Evolutionary conservation across 495 filamentous ascomycete genomes (phyloP).

Genomic region (Aspergillus biplanus): DNA sequence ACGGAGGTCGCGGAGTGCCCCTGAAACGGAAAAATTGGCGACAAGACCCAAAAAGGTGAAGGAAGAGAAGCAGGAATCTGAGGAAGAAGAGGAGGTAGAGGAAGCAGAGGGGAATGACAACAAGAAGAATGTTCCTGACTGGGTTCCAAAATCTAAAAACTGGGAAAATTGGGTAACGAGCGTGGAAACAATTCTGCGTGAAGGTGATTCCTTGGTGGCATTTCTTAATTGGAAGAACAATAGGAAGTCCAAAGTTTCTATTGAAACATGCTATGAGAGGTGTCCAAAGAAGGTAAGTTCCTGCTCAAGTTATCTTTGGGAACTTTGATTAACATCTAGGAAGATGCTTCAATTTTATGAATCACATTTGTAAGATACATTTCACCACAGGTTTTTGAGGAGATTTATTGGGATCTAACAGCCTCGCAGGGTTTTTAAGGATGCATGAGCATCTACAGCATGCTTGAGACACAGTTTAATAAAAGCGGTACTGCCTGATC

Average conservation of each 20-base stretch:
- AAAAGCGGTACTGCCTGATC: neutral
- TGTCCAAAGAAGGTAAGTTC: constrained; percentile 42
- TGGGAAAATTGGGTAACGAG: constrained; percentile 61
- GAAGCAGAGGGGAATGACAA: constrained; percentile 21
- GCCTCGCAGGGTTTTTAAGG: constrained; percentile 42
- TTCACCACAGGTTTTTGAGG: neutral
- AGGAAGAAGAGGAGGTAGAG: constrained; percentile 11
- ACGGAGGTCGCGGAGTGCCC: constrained; percentile 23
- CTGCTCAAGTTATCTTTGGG: neutral
- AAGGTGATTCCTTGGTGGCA: constrained; percentile 48
- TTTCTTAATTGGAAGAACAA: constrained; percentile 62
- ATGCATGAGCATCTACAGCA: constrained; percentile 19
- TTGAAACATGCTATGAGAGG: constrained; percentile 45
- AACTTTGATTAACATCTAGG: constrained; percentile 21
- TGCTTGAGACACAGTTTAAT: neutral
- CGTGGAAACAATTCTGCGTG: constrained; percentile 61
- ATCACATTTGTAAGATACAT: constrained; percentile 43
- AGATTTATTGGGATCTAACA: constrained; percentile 25
- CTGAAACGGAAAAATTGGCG: constrained; percentile 27
- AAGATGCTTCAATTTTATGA: constrained; percentile 56
- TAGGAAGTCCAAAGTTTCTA: constrained; percentile 40
- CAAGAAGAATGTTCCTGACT: constrained; percentile 29
- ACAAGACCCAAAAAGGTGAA: constrained; percentile 18
- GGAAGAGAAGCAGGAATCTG: constrained; percentile 20
- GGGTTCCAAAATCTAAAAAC: constrained; percentile 54